phyloP scores from a whole-genome alignment of 2,329 filamentous ascomycete genomes.

The Aspergillus phoenicis region DNA sequence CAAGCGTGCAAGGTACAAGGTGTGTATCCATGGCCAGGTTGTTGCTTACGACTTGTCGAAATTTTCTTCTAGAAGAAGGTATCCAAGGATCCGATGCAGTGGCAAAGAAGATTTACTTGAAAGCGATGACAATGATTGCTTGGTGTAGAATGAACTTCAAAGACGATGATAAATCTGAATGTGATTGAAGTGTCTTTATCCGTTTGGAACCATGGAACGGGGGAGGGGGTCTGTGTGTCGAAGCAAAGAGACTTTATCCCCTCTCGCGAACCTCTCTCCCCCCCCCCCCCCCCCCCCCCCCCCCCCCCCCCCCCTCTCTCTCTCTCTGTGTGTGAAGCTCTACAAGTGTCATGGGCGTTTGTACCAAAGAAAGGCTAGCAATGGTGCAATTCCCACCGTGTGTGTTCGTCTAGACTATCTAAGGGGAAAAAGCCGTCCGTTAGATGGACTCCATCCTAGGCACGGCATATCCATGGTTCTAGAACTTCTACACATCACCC shows the following conservation, averaged over 20 bases:
- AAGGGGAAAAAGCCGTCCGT: neutral
- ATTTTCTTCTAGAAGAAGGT: no score
- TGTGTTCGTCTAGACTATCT: neutral
- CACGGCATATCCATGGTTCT: constrained; percentile 3
- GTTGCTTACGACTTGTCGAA: no score
- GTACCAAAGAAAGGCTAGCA: neutral
- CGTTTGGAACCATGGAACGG: neutral
- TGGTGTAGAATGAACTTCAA: neutral
- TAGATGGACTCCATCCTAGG: neutral
- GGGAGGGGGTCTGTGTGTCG: neutral
- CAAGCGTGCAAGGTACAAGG: no score
- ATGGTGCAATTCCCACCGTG: neutral
- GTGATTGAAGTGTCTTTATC: neutral
- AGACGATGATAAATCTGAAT: neutral
- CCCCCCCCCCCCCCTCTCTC: neutral
- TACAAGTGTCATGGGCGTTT: neutral
- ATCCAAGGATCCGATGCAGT: neutral
- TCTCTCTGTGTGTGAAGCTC: neutral
- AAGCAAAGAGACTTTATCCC: neutral
- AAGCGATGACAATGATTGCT: neutral
- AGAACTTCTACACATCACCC: neutral
- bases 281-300: no score
- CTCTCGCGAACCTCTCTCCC: neutral
- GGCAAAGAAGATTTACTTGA: neutral
- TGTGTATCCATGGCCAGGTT: no score